A percentile compares a stretch with the other conserved stretches of the same genome.
These are phyloP conservation scores for Lipomyces yamanashiensis DNA, from an alignment of 805 yeast genomes.

Conservation along the genomic window DNA sequence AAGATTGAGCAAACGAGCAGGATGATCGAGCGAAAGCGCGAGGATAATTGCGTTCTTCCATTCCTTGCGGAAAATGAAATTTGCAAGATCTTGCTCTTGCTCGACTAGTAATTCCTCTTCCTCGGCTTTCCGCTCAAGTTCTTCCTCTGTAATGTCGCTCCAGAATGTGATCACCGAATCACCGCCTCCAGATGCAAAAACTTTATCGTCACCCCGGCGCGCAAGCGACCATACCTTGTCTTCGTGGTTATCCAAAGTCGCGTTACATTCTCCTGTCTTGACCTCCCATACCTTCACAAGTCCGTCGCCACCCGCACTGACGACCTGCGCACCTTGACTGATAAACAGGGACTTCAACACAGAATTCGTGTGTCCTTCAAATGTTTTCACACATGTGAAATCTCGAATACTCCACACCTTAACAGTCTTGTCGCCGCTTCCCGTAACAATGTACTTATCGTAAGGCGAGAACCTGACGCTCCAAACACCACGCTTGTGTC, in stretches of 20 bases:
- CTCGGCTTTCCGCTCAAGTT: constrained; percentile 54
- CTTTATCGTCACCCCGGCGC: constrained; percentile 65
- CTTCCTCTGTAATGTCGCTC: constrained; percentile 85
- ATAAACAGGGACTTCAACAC: constrained; percentile 81
- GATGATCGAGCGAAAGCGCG: constrained; percentile 86
- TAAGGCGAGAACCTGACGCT: constrained; percentile 80
- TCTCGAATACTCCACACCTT: constrained; percentile 87
- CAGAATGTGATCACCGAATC: constrained; percentile 90
- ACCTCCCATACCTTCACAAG: constrained; percentile 88
- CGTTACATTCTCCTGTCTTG: constrained; percentile 73
- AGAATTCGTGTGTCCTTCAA: constrained; percentile 94
- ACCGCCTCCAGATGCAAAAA: constrained; percentile 86
- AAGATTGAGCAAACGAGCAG: constrained; percentile 83
- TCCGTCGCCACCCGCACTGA: constrained; percentile 90
- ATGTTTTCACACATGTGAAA: constrained; percentile 74
- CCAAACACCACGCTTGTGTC: constrained; percentile 96
- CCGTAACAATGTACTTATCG: constrained; percentile 77
- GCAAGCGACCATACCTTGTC: constrained; percentile 94
- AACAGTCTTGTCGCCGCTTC: constrained; percentile 90
- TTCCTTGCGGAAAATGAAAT: constrained; percentile 69
- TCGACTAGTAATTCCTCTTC: constrained; percentile 71
- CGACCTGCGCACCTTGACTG: constrained; percentile 66
- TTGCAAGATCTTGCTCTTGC: constrained; percentile 84
- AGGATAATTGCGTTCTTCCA: constrained; percentile 89
- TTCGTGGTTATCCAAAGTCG: constrained; percentile 87